Conservation (phyloP, 2,329 filamentous ascomycete genomes). For the Colletotrichum sp. region DNA sequence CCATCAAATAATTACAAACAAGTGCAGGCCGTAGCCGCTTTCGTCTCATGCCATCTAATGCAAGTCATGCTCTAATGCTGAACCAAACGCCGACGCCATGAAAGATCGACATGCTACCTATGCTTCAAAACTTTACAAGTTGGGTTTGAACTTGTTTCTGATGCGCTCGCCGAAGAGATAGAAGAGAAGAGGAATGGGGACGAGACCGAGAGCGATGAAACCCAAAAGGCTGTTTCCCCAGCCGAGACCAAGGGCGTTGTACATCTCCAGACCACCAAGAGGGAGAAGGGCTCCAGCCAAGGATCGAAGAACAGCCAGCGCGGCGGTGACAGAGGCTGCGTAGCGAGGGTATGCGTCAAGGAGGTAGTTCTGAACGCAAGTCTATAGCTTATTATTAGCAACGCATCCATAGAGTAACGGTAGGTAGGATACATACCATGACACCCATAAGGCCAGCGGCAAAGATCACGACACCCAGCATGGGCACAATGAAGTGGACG, state of each 20-base stretch:
- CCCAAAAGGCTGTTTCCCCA: conserved; percentile 48
- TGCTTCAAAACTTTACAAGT: background rate
- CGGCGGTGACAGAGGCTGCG: conserved; percentile 45
- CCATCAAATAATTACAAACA: background rate
- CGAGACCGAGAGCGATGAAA: conserved; percentile 40
- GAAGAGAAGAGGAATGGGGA: conserved; percentile 43
- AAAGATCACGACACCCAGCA: conserved; percentile 51
- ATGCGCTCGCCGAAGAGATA: conserved; percentile 41
- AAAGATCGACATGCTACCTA: background rate
- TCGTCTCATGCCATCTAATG: background rate
- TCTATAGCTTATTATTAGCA: conserved; percentile 17
- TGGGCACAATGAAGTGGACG: conserved; percentile 59
- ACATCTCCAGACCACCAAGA: conserved; percentile 42
- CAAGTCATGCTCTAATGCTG: background rate
- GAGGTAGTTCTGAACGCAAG: conserved; percentile 64
- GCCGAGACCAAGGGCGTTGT: conserved; percentile 41
- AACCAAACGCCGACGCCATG: background rate
- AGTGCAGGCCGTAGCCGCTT: background rate
- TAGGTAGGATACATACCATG: conserved; percentile 22
- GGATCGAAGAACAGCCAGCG: conserved; percentile 40
- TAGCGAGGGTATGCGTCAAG: conserved; percentile 55
- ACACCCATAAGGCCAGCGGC: conserved; percentile 42
- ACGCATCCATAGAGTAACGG: no score
- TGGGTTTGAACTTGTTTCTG: conserved; percentile 26
- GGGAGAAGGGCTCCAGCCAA: conserved; percentile 43